Evolutionary conservation across 257 asterid species (phyloP), one percentile per base, ranked within the genome.

Genomic region (Prunella vulgaris): DNA sequence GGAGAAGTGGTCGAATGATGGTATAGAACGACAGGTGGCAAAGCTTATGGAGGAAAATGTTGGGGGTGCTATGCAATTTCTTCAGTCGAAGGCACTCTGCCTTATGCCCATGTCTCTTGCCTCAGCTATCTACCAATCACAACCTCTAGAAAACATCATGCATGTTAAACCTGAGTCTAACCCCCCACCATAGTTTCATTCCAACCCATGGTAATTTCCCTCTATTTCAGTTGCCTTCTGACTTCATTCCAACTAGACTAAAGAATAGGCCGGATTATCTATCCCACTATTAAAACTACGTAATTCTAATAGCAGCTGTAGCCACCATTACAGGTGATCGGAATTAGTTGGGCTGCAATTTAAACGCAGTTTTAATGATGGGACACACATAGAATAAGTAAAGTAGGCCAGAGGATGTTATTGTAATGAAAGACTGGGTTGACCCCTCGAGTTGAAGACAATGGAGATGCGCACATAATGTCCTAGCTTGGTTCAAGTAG

Each of bases 1-100:
- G 99, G 99, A 94, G 79, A 94, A 89, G 79, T 94, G 99, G 99
- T 94, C 99, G 18, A 89, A 78, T 64, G 99, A 94, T 71, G 99
- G 99, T 56, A 94, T 97, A 27, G 99, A 94, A 79, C 76, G 92
- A 35, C 97, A 94, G 61, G 99, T 94, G 0, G 97, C 97, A 27
- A 91, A 89, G 84, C 97, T 94, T 18, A 94, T 94, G 99, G 97
- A 94, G 82, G 99, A 94, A 82, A 94, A 94, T 52, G 92, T 91
- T 0, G 99, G 98, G 28, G 90, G 97, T 4, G 99, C 99, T 5
- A 91, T 94, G 99, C 98, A 94, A 52, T 82, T 94, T 65, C 97
- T 94, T 71, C 99, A 94, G 72, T 94, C 99, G 44, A 91, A 91
- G 78, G 97, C 95, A 28, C 97, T 91, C 30, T 94, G 99, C 82